Conservation (phyloP, 2,329 filamentous ascomycete genomes). For the Colletotrichum abscissum region DNA sequence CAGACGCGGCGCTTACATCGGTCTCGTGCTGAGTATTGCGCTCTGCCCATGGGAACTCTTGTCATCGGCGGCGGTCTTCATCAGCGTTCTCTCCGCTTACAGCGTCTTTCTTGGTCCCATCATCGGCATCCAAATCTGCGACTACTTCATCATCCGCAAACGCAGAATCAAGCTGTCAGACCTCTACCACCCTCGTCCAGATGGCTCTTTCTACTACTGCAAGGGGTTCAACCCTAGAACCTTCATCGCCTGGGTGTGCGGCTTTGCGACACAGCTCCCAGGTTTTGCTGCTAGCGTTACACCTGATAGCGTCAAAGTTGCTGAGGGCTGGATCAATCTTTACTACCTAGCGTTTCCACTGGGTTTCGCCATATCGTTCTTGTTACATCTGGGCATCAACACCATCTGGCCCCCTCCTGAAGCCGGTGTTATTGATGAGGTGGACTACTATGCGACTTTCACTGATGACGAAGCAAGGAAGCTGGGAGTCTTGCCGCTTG, state of each 20-base stretch:
- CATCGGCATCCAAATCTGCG: conserved; percentile 51
- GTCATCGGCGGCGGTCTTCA: conserved; percentile 48
- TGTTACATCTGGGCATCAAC: conserved; percentile 25
- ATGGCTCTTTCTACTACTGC: conserved; percentile 52
- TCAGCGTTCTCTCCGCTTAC: conserved; percentile 49
- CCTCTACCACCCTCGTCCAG: conserved; percentile 48
- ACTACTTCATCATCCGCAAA: conserved; percentile 46
- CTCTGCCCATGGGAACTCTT: conserved; percentile 64
- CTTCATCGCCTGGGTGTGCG: conserved; percentile 51
- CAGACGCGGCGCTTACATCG: conserved; percentile 62
- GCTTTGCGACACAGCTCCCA: conserved; percentile 42
- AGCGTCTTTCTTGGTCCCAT: conserved; percentile 51
- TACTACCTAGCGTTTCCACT: conserved; percentile 32
- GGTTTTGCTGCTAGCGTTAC: conserved; percentile 32
- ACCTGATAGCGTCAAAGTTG: conserved; percentile 9
- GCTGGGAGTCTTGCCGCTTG: neutral
- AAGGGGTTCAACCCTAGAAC: conserved; percentile 51
- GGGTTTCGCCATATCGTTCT: conserved; percentile 27
- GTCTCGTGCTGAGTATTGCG: conserved; percentile 54
- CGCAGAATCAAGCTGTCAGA: conserved; percentile 50
- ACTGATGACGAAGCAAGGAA: conserved; percentile 27
- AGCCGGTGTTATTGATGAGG: neutral
- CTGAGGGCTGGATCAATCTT: conserved; percentile 12
- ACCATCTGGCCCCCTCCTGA: conserved; percentile 27
- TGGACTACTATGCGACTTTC: conserved; percentile 32